Evolutionary conservation across 2,329 filamentous ascomycete species (phyloP), one percentile per base, ranked within the genome.

Genomic region (Xylaria sp.): DNA sequence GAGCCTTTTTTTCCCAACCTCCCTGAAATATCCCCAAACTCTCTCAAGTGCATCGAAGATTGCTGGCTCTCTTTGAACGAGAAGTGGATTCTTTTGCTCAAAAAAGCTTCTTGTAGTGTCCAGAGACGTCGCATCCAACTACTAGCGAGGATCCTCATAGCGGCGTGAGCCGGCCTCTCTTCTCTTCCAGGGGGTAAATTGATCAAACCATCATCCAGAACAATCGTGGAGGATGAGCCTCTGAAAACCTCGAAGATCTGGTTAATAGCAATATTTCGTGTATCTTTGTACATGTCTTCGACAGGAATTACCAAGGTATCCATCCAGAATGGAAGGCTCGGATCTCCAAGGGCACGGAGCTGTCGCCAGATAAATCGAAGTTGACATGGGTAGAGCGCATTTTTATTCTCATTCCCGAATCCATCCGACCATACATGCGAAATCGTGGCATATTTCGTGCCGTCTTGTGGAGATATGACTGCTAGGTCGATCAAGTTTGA

Each of bases 361-460:
- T 28, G 33, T 10, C 60, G 33, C 20, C n/a, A 23, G 15, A 63
- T 63, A 10, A 54, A 56, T 33, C 38, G 17, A 17, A 63, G 40
- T 26, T 63, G 60, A 11, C 60, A 63, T 2, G 17, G 20, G 33
- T 46, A 28, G 4, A 63, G 20, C n/a, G 44, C 56, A 48, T 63
- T 63, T 2, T 56, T 33, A 26, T 4, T 31, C 36, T 54, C 38
- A 26, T 63, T 63, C 15, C 60, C 60, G 4, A 26, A 56, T 11
- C 60, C 60, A 26, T 63, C 60, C 31, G 60, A 54, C 60, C 60
- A 63, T 2, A 63, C 60, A 46, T 63, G 60, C 5, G 60, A 63
- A 15, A 63, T 46, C 1, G 60, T 63, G 28, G 28, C 60, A 36
- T 42, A 63, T 11, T 44, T 26, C 6, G 9, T 31, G 17, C 3